Evolutionary conservation across 1,284 basidiomycete genomes (phyloP), one percentile per base, ranked within the genome.

Genomic region (Fomitopsis pinicola): DNA sequence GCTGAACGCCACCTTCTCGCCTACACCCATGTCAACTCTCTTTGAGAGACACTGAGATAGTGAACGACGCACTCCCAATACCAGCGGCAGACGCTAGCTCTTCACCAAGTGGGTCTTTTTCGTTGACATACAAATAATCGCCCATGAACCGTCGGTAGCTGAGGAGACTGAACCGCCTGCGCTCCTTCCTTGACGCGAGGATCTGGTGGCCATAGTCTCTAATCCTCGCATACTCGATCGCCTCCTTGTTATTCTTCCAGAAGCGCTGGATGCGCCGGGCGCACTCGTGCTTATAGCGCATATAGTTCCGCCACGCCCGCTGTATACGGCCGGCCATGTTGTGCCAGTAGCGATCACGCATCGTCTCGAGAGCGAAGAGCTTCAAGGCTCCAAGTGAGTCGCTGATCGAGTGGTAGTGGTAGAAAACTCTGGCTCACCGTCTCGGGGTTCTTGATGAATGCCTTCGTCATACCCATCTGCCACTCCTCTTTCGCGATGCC

Each of bases 321-420:
- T 99, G 97, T 59, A 99, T 99, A 55, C 97, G 90, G 45, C 80
- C 87, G 0, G 97, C 97, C 97, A 99, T 99, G 73, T 98, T 98
- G 77, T 99, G 97, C 97, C 97, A 99, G 77, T 99, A 99, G 61
- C 92, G 87, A 73, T 99, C 97, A 59, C 97, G 89, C 94, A 99
- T 98, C 22, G 95, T 96, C 78, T 99, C 97, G 59, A 99, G 81
- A 22, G 97, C 97, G 75, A 99, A 99, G 26, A 99, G 86, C 92
- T 96, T 66, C 0, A 7, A 2, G 30, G 6, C 26, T 10, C 5
- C 14, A 9, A 19, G 5, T 45, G n/a, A 45, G 42, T 45, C 3
- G 57, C 62, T 56, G 57, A 15, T 14, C 35, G 54, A 1, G 42
- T 42, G 1, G 9, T 17, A 2, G 26, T 12, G 15, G 8, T 1